phyloP scores from a whole-genome alignment of 2,329 filamentous ascomycete genomes.

The Raffaelea deltoideospora region DNA sequence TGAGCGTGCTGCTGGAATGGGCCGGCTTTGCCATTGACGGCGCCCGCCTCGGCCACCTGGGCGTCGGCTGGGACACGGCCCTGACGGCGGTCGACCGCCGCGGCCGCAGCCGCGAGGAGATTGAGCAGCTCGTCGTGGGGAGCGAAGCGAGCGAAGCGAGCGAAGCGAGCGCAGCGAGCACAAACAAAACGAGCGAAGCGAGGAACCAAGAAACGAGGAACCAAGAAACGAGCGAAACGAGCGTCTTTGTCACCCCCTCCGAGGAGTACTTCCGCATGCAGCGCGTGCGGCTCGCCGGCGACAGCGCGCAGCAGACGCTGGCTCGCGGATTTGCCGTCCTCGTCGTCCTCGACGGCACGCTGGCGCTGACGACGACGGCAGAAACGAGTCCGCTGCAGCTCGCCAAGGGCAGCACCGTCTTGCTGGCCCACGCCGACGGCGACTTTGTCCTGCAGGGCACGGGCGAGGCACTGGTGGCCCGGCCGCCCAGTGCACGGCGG shows the following conservation, averaged over 20 bases:
- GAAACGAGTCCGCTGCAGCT: neutral
- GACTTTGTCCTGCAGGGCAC: neutral
- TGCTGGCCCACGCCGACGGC: neutral
- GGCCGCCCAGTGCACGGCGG: no score
- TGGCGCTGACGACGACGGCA: neutral
- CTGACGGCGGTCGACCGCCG: neutral
- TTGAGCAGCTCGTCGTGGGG: neutral
- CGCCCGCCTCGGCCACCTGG: neutral
- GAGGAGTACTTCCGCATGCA: neutral
- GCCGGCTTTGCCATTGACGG: neutral
- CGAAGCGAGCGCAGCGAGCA: no score
- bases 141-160: neutral
- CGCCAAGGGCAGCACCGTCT: neutral
- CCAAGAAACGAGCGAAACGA: no score
- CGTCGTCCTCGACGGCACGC: neutral
- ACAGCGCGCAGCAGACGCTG: neutral
- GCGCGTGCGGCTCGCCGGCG: neutral
- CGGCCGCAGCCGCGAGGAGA: neutral
- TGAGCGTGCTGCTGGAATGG: conserved; percentile 1
- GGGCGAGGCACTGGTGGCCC: neutral
- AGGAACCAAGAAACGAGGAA: no score
- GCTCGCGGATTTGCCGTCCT: neutral
- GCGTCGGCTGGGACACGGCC: neutral
- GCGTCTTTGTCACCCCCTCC: neutral
- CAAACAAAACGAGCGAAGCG: no score